Conservation (phyloP, 1,284 basidiomycete species). For the Cryptococcus sp. region DNA sequence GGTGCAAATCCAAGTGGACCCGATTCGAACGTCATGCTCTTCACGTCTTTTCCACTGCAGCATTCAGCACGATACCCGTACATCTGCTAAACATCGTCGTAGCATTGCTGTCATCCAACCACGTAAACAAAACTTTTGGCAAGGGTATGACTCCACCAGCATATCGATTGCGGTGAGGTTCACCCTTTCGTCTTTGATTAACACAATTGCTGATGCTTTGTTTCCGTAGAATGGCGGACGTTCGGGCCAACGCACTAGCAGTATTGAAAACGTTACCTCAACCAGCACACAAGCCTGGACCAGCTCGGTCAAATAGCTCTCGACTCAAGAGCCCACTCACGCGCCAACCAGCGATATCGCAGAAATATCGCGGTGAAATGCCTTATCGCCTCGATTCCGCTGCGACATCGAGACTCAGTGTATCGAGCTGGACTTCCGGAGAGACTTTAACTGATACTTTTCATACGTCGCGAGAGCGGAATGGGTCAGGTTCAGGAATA, state of each 20-base stretch:
- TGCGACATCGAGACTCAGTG: conserved; percentile 4
- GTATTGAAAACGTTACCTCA: conserved; percentile 11
- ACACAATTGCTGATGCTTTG: neutral
- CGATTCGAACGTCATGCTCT: conserved; percentile 30
- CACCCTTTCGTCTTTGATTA: neutral
- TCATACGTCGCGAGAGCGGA: neutral
- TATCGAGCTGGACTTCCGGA: conserved; percentile 1
- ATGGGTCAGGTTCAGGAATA: neutral
- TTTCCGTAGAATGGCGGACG: conserved; percentile 22
- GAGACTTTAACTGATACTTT: conserved; percentile 4
- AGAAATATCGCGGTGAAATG: conserved; percentile 4
- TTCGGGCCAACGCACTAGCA: conserved; percentile 23
- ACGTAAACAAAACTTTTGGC: conserved; percentile 38
- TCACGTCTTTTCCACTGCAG: conserved; percentile 25
- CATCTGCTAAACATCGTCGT: conserved; percentile 42
- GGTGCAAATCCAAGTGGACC: conserved; percentile 47
- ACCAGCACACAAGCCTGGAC: neutral
- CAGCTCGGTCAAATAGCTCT: neutral
- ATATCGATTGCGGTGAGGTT: conserved; percentile 35
- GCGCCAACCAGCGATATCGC: conserved; percentile 8
- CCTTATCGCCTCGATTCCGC: neutral
- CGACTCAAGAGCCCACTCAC: neutral
- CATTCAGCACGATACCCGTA: conserved; percentile 37
- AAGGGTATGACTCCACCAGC: conserved; percentile 35
- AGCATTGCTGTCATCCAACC: conserved; percentile 39